Percentiles rank a stretch among this genome's conserved stretches.
These are phyloP conservation scores for Vigna trinervia DNA, from an alignment of 306 rosid species.

Conservation along the genomic window DNA sequence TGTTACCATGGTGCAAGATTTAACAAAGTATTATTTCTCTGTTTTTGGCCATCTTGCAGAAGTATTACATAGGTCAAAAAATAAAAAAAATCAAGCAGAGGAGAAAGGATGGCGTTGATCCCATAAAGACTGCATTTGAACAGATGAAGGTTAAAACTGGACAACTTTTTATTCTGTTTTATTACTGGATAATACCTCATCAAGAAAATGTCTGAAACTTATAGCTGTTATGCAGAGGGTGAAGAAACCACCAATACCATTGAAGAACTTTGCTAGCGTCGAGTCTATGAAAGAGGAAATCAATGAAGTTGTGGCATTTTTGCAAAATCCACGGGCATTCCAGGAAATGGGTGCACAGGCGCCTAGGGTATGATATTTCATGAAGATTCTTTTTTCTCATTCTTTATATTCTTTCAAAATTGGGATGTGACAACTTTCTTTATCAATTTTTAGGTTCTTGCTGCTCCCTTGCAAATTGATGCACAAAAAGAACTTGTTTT, in stretches of 20 bases:
- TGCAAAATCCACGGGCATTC: constrained; percentile 89
- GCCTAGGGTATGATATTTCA: constrained; percentile 80
- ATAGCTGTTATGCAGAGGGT: constrained; percentile 79
- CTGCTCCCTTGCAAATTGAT: constrained; percentile 27
- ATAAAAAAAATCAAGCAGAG: constrained; percentile 52
- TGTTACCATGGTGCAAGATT: constrained; percentile 36
- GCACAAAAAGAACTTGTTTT: constrained; percentile 7
- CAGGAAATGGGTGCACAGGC: constrained; percentile 98
- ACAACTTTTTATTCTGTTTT: constrained; percentile 32
- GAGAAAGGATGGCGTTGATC: constrained; percentile 84
- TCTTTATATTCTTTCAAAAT: constrained; percentile 28
- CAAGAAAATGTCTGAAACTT: constrained; percentile 43
- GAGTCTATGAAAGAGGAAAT: constrained; percentile 98
- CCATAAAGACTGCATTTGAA: constrained; percentile 90
- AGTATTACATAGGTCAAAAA: constrained; percentile 57
- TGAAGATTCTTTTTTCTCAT: constrained; percentile 9
- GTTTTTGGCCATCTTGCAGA: constrained; percentile 59
- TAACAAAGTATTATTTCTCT: constrained; percentile 39
- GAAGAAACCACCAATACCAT: constrained; percentile 93
- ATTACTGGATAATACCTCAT: constrained; percentile 17
- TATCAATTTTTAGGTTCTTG: constrained; percentile 27
- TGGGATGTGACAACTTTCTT: constrained; percentile 17
- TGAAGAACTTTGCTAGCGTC: constrained; percentile 84
- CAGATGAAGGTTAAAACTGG: constrained; percentile 76
- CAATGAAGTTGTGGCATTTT: constrained; percentile 91